A percentile compares a stretch with the other conserved stretches of the same genome.
phyloP scores from a whole-genome alignment of 768 basidiomycete genomes.

The Rossbeevera mucosa region DNA sequence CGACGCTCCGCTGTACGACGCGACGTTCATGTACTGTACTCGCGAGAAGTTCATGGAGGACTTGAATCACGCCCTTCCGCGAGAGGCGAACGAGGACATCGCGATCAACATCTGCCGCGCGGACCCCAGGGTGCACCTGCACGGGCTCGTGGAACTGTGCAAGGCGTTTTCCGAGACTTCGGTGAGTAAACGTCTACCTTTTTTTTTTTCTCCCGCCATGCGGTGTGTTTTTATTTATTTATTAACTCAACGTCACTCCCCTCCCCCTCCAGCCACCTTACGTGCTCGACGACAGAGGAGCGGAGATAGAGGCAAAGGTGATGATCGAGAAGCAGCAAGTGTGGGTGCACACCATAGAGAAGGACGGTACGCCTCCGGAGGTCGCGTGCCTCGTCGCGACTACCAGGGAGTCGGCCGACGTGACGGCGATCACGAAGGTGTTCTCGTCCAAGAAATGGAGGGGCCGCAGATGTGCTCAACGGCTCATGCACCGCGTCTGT shows the following conservation, averaged over 20 bases:
- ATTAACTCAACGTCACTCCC: not conserved
- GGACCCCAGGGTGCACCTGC: slow-evolving; percentile 23
- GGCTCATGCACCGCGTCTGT: slow-evolving; percentile 56
- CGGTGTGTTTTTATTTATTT: not conserved
- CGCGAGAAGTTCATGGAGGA: slow-evolving; percentile 31
- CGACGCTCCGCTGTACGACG: slow-evolving; percentile 54
- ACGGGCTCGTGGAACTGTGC: slow-evolving; percentile 42
- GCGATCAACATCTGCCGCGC: slow-evolving; percentile 34
- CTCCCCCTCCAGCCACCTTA: slow-evolving; percentile 51
- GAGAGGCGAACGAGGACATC: slow-evolving; percentile 6
- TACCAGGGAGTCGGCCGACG: slow-evolving; percentile 51
- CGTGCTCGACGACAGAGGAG: slow-evolving; percentile 37
- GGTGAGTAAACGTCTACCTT: slow-evolving; percentile 37
- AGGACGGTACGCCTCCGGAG: slow-evolving; percentile 22
- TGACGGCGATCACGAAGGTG: slow-evolving; percentile 71
- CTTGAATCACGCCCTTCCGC: not conserved
- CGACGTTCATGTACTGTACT: slow-evolving; percentile 56
- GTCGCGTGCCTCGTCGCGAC: slow-evolving; percentile 69
- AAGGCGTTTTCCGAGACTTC: slow-evolving; percentile 55
- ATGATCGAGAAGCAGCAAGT: slow-evolving; percentile 45
- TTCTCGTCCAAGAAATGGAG: slow-evolving; percentile 54
- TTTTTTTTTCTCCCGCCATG: not conserved
- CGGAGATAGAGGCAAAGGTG: slow-evolving; percentile 46
- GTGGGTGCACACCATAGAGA: slow-evolving; percentile 54
- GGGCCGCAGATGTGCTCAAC: slow-evolving; percentile 52